Evolutionary conservation across 768 basidiomycete genomes (phyloP), one percentile per base, ranked within the genome.

Genomic region (Trametes maxima): DNA sequence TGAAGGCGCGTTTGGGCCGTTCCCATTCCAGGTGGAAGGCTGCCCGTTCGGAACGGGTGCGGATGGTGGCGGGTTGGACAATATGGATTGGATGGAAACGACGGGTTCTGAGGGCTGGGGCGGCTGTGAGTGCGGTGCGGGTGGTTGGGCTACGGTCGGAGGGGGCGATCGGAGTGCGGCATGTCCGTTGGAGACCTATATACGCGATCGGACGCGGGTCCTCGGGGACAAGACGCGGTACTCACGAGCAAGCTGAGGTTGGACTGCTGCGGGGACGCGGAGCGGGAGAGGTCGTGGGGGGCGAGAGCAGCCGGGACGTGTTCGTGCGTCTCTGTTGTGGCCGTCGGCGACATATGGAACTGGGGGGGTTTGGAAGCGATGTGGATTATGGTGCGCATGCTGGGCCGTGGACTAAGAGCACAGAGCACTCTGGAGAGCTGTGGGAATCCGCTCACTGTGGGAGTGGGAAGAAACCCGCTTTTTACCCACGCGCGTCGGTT

Each of bases 271-370:
- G 67, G 74, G 48, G 69, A 81, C 68, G 72, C 80, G 71, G 75
- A 79, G 73, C 70, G 84, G 63, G 85, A 81, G 16, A 82, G 80
- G 66, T 85, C 72, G 80, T 76, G 53, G 78, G 81, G 25, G 75
- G 78, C 73, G 76, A 78, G 72, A 57, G 71, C 74, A 59, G 63
- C 42, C 65, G 51, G 68, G 69, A 75, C 71, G 56, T 75, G 73
- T 54, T 66, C 42, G 67, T 71, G 73, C 65, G 70, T 65, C 69
- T 73, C 49, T 35, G 62, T 55, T 60, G 76, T 60, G 35, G 72
- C 68, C 33, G 74, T 71, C 65, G 79, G 72, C 67, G 76, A 75
- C 78, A 79, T 79, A 59, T 73, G 68, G 68, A 76, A 67, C 67
- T 72, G 77, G 70, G 75, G 72, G 70, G 76, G 76, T 73, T 73